Base-by-base conservation (phyloP, 345 rosid species). In the Abelmoschus esculentus region DNA sequence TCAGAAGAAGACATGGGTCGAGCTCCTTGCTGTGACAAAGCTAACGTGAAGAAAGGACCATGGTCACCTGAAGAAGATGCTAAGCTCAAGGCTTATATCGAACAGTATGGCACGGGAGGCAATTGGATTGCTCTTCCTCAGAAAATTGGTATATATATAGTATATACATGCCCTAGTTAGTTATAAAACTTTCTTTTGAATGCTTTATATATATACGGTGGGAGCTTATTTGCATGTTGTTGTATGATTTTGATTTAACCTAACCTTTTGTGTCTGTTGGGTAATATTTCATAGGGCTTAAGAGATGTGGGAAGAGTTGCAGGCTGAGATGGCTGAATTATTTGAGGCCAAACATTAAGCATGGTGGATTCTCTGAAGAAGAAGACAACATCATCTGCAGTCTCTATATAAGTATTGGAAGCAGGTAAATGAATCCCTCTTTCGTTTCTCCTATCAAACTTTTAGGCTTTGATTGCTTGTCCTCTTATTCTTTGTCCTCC, bases 51-150 rank as follows among this genome's bases (percentile, higher is more conserved):
- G 83, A 93, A 82, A 70, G 98, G 98, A 11, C 98, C 98, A 53
- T 93, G 98, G 98, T 87, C 98, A 32, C 92, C 98, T 18, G 98
- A 93, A 80, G 98, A 93, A 60, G 98, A 93, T 81, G 89, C 82
- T 26, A 93, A 81, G 85, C 98, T 93, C 71, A 93, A 93, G 79
- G 93, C 86, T 71, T 90, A 87, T 52, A 93, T 93, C 70, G 93
- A 93, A 49, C 79, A 80, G 31, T 69, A 78, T 73, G 98, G 98
- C 15, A 93, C 97, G 42, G 98, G 98, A 50, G 90, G 90, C 75
- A 93, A 93, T 71, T 93, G 98, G 98, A 93, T 93, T 75, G 97
- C 98, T 36, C 96, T 93, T 67, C 97, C 98, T 72, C 97, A 93
- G 72, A 93, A 93, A 77, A 84, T 90, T 75, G 98, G 98, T 93